Conservation (phyloP, 306 rosid genomes). For the Quillaja saponaria region DNA sequence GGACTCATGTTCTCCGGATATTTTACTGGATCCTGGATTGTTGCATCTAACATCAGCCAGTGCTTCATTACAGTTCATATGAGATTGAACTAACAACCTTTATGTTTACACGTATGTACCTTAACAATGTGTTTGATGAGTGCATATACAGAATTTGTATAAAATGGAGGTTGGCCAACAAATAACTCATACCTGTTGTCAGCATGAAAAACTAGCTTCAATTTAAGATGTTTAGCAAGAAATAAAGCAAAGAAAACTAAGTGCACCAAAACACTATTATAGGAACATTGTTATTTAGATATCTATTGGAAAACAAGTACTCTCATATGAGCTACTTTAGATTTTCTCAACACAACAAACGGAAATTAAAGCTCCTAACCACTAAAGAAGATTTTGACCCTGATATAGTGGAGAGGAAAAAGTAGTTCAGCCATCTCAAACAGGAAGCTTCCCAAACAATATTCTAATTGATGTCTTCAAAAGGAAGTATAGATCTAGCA, state of each 20-base stretch:
- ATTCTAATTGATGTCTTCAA: conserved; percentile 8
- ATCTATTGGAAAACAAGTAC: conserved; percentile 10
- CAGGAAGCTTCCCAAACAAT: conserved; percentile 28
- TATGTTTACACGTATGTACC: conserved; percentile 49
- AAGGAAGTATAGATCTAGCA: conserved; percentile 6
- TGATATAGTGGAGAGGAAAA: conserved; percentile 2
- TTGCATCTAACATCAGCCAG: conserved; percentile 33
- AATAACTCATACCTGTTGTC: conserved; percentile 85
- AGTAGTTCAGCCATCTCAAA: conserved; percentile 16
- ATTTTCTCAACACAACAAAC: neutral
- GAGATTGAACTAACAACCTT: conserved; percentile 19
- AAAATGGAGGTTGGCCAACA: conserved; percentile 99
- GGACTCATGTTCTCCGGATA: conserved; percentile 90
- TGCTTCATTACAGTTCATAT: conserved; percentile 4
- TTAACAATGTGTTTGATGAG: conserved; percentile 91
- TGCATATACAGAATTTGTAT: conserved; percentile 94
- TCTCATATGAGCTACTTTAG: conserved; percentile 12
- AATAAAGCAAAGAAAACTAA: conserved; percentile 9
- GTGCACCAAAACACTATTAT: conserved; percentile 20
- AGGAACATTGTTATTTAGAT: conserved; percentile 23
- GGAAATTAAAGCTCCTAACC: neutral
- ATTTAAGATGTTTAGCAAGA: conserved; percentile 27
- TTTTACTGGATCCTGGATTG: conserved; percentile 90
- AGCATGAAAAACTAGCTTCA: conserved; percentile 35
- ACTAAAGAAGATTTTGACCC: neutral